Evolutionary conservation across 192 early-diverging fungal genomes (phyloP), one percentile per base, ranked within the genome.

Genomic region (Rhizophagus clarus): DNA sequence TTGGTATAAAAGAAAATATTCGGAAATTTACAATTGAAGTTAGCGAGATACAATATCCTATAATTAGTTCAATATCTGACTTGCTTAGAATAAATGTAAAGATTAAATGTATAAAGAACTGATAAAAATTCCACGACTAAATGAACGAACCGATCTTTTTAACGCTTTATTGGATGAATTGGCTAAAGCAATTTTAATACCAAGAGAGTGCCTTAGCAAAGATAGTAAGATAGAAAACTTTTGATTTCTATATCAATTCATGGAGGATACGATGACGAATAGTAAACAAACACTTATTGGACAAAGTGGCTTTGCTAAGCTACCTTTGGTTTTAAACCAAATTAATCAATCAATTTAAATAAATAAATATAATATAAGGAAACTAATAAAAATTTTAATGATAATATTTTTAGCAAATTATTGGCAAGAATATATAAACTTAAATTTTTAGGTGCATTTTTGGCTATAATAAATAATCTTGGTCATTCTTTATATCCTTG

Each of bases 401-500:
- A n/a, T n/a, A n/a, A 20, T 74, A 24, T 2, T 28, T 20, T 37
- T 34, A 76, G 74, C 74, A 2, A n/a, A 76, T 62, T 64, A 61
- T 2, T 76, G 32, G 61, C 5, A 76, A 76, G 26, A 12, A n/a
- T n/a, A 42, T 76, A 76, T 15, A 61, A 42, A 34, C 1, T 24
- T 29, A 37, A n/a, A 62, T 31, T 76, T 42, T 22, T 63, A 1
- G 61, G 31, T 32, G 10, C n/a, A n/a, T n/a, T 47, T 9, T 29
- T 28, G 28, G 61, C 2, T 76, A 11, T 76, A n/a, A n/a, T n/a
- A n/a, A n/a, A n/a, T n/a, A n/a, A n/a, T n/a, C n/a, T n/a, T n/a
- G n/a, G n/a, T n/a, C n/a, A n/a, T n/a, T n/a, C n/a, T 76, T 29
- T 76, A 26, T 34, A 20, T 64, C 7, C 8, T 61, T 5, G 74